phyloP scores from a whole-genome alignment of 768 basidiomycete species.

The Chalciporus sphaerocephalus region DNA sequence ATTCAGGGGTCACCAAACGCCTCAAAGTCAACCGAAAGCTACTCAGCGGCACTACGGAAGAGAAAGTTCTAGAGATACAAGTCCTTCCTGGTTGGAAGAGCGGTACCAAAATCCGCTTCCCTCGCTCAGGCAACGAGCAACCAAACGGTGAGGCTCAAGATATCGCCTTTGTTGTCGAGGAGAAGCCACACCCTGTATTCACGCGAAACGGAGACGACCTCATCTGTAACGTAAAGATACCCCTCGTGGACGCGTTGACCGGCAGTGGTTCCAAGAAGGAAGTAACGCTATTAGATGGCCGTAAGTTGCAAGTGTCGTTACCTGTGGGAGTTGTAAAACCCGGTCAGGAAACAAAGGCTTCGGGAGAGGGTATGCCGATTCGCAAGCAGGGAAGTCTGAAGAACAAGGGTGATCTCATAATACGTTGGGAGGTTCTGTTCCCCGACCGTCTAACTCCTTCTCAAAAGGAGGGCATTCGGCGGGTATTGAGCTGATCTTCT shows the following conservation, averaged over 20 bases:
- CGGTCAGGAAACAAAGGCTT: constrained; percentile 62
- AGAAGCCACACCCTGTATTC: constrained; percentile 81
- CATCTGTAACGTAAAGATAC: constrained; percentile 51
- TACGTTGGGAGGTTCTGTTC: constrained; percentile 83
- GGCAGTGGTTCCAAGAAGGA: constrained; percentile 51
- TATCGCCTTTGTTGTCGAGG: constrained; percentile 95
- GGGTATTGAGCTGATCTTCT: constrained; percentile 45
- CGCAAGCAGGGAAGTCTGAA: constrained; percentile 67
- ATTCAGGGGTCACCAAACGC: constrained; percentile 78
- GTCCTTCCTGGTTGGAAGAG: constrained; percentile 92
- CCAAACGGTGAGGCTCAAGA: constrained; percentile 69
- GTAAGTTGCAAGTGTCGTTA: constrained; percentile 62
- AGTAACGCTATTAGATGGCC: constrained; percentile 74
- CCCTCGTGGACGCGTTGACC: constrained; percentile 80
- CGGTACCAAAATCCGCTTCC: constrained; percentile 91
- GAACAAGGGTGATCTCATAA: constrained; percentile 79
- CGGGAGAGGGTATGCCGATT: constrained; percentile 88
- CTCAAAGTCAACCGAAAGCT: constrained; percentile 79
- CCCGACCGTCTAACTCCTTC: constrained; percentile 66
- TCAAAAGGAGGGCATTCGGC: constrained; percentile 79
- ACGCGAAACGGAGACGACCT: constrained; percentile 82
- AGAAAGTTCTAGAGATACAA: constrained; percentile 78
- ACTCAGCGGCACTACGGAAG: constrained; percentile 71
- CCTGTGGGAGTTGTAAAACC: constrained; percentile 74
- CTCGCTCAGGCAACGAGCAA: constrained; percentile 80